phyloP scores from a whole-genome alignment of 2,329 filamentous ascomycete genomes.

The Talaromyces sp. region DNA sequence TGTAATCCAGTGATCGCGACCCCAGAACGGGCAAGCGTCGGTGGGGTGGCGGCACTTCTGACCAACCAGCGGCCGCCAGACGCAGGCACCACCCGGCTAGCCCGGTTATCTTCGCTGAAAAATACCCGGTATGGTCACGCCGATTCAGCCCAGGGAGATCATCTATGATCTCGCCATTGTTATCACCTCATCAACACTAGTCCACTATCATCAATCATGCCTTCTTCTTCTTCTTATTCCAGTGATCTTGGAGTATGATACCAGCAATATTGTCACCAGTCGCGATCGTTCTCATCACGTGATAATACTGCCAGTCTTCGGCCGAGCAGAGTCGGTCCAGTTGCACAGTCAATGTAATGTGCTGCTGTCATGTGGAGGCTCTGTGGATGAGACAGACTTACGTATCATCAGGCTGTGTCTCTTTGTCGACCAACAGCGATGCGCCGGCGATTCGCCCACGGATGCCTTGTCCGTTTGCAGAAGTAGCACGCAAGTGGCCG shows the following conservation, averaged over 20 bases:
- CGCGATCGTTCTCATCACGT: not conserved
- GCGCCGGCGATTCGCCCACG: not conserved
- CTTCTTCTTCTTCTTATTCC: not conserved
- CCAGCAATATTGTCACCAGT: too few relatives aligned
- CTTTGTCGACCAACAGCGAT: not conserved
- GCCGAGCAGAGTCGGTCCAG: not conserved
- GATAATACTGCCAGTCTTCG: not conserved
- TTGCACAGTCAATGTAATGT: not conserved
- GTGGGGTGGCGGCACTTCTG: not conserved
- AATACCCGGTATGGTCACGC: conserved; percentile 1
- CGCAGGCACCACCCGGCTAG: not conserved
- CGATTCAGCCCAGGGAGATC: not conserved
- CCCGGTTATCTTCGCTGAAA: not conserved
- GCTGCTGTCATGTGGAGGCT: not conserved
- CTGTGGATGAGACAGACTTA: not conserved
- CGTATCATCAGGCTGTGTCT: not conserved
- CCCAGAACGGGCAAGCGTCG: not conserved
- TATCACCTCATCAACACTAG: not conserved
- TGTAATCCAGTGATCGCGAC: not conserved
- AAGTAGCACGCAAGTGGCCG: not conserved
- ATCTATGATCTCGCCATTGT: not conserved
- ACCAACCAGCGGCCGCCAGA: not conserved
- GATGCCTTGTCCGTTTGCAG: not conserved
- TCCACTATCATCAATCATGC: not conserved
- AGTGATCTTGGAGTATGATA: not conserved